Evolutionary conservation across 2,329 filamentous ascomycete species (phyloP), one percentile per base, ranked within the genome.

Genomic region (Xylaria sp.): DNA sequence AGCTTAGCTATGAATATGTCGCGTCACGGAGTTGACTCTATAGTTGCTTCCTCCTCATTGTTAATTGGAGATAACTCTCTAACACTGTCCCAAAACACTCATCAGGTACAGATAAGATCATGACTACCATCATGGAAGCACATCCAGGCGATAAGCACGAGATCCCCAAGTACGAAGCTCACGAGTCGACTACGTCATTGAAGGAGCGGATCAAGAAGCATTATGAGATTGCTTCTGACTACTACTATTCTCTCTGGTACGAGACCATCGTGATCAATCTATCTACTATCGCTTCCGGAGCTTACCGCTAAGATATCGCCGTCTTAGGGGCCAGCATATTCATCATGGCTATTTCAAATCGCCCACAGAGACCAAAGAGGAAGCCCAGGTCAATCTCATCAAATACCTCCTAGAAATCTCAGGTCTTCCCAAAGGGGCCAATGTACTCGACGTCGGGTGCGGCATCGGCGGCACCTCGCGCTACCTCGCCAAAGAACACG

Each of bases 221-320:
- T 75, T 90, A 90, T 71, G 87, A 89, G 70, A 81, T 89, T 18
- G 85, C 87, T 29, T 88, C 86, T 61, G 87, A 89, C 73, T 89
- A 90, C 75, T 90, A 90, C 72, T 83, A 89, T 69, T 87, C 83
- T 40, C 80, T 90, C 23, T 90, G 87, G 87, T 88, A 82, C 51
- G 74, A 73, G 44, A 29, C 12, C 21, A 54, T 54, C 42, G 8
- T 12, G 25, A 63, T 40, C 3, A 50, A 50, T 40, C 47, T 12
- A 13, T 42, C 4, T 61, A 10, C 18, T 21, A 21, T 40, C 44
- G 1, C 29, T 55, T 51, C 55, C 47, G 47, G 53, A n/a, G 16
- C 25, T 18, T 37, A 27, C 60, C 12, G 47, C 69, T 69, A 55
- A 74, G 25, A 25, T 23, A 9, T 25, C 10, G 25, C 25, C n/a